Evolutionary conservation across 2,329 filamentous ascomycete species (phyloP).

Genomic region (Amauroascus niger): DNA sequence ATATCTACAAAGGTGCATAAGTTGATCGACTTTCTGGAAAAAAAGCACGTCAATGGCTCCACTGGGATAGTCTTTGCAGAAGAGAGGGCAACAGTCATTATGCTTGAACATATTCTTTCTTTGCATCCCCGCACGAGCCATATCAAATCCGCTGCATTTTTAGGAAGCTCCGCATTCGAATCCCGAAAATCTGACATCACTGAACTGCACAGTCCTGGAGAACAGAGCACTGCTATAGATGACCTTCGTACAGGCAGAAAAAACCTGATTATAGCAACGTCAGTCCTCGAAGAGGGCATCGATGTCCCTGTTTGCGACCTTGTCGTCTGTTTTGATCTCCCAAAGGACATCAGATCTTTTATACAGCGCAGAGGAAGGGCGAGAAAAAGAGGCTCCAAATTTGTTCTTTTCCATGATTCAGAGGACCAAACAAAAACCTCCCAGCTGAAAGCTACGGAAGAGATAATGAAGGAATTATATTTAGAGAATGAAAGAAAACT

Average conservation of each 20-base stretch:
- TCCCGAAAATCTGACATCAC: constrained; percentile 41
- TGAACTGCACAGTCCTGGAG: constrained; percentile 40
- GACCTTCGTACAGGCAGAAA: constrained; percentile 46
- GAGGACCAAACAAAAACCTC: constrained; percentile 27
- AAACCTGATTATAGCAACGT: constrained; percentile 51
- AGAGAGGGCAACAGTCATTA: constrained; percentile 51
- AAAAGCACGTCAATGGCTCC: constrained; percentile 40
- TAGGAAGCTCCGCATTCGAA: constrained; percentile 41
- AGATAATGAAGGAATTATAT: constrained; percentile 61
- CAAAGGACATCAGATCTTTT: constrained; percentile 54
- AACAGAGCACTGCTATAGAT: constrained; percentile 44
- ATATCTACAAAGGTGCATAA: constrained; percentile 50
- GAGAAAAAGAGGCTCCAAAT: constrained; percentile 47
- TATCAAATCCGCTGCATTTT: constrained; percentile 40
- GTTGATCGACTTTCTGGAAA: constrained; percentile 46
- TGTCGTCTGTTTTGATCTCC: constrained; percentile 55
- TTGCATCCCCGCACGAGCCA: constrained; percentile 40
- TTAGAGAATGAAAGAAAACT: constrained; percentile 52
- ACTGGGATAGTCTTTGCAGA: constrained; percentile 58
- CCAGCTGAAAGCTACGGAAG: constrained; percentile 59
- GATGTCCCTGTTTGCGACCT: constrained; percentile 55
- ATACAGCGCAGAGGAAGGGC: constrained; percentile 57
- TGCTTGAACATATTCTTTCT: constrained; percentile 51
- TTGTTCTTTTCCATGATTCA: constrained; percentile 42
- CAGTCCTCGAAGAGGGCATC: constrained; percentile 52